Percentiles rank a stretch among this genome's conserved stretches.
These are phyloP conservation scores for Lobulomyces angularis DNA, from an alignment of 192 early-diverging fungal species.

Conservation along the genomic window DNA sequence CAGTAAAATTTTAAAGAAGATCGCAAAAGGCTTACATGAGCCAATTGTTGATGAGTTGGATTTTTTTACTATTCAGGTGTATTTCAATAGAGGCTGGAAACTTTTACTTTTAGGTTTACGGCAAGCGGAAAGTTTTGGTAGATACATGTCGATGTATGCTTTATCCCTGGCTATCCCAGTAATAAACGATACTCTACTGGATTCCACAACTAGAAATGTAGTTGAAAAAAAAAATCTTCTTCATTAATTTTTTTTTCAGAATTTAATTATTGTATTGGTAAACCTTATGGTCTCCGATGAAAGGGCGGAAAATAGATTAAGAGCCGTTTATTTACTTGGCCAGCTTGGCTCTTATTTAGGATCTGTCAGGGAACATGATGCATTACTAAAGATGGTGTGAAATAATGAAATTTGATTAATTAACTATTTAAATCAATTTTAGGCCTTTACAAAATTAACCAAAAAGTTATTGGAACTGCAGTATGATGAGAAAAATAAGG, in stretches of 20 bases:
- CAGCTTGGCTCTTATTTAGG: conserved; percentile 30
- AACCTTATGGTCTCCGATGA: conserved; percentile 38
- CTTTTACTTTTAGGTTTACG: conserved; percentile 32
- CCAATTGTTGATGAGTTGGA: conserved; percentile 33
- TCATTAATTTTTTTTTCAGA: conserved; percentile 9
- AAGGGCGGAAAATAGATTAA: conserved; percentile 33
- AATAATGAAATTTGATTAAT: not conserved
- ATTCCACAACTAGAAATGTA: conserved; percentile 31
- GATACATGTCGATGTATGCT: conserved; percentile 39
- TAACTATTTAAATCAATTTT: conserved; percentile 3
- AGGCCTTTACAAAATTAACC: conserved; percentile 34
- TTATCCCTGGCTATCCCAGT: conserved; percentile 28
- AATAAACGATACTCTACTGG: conserved; percentile 37
- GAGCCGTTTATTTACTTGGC: conserved; percentile 36
- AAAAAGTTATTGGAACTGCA: conserved; percentile 33
- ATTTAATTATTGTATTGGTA: conserved; percentile 22
- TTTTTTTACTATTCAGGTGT: conserved; percentile 36
- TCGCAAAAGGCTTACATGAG: conserved; percentile 33
- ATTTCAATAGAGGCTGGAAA: conserved; percentile 45
- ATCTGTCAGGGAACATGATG: conserved; percentile 28
- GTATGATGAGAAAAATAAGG: conserved; percentile 19
- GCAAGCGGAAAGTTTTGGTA: conserved; percentile 36
- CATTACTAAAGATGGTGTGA: conserved; percentile 21
- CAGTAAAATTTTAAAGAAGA: conserved; percentile 15
- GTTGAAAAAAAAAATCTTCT: conserved; percentile 1